A percentile compares a stretch with the other conserved stretches of the same genome.
phyloP scores from a whole-genome alignment of 1,284 basidiomycete species.

The Heterobasidion occidentale region DNA sequence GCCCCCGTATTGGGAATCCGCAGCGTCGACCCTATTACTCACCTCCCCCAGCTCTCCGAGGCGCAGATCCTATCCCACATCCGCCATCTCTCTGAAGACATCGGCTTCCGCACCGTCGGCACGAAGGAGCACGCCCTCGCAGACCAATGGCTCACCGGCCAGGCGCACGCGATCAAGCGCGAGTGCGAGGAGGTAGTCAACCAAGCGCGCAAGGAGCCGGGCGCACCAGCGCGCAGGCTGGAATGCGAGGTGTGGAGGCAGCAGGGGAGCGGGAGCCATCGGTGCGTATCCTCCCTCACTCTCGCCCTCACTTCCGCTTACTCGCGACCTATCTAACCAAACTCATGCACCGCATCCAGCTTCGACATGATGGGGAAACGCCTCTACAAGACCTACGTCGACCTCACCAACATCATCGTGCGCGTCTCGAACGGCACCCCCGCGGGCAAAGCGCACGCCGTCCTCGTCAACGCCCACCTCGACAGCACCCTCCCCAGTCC shows the following conservation, averaged over 20 bases:
- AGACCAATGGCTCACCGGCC: slow-evolving; percentile 75
- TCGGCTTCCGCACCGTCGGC: slow-evolving; percentile 91
- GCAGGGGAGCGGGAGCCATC: slow-evolving; percentile 76
- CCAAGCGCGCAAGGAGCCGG: slow-evolving; percentile 20
- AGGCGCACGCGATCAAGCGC: slow-evolving; percentile 52
- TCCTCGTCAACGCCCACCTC: slow-evolving; percentile 87
- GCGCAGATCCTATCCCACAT: slow-evolving; percentile 53
- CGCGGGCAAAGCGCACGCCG: slow-evolving; percentile 69
- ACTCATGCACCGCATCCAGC: slow-evolving; percentile 27
- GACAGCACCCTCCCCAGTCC: slow-evolving; percentile 79
- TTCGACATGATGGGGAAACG: slow-evolving; percentile 83
- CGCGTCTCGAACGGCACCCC: slow-evolving; percentile 80
- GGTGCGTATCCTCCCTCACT: slow-evolving; percentile 37
- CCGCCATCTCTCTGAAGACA: slow-evolving; percentile 68
- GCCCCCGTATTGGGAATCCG: background rate
- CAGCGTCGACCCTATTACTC: slow-evolving; percentile 46
- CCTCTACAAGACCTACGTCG: slow-evolving; percentile 88
- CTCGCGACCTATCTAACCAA: background rate
- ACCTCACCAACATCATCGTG: slow-evolving; percentile 85
- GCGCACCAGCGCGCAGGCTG: slow-evolving; percentile 44
- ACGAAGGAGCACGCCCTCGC: slow-evolving; percentile 83
- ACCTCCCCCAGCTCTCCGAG: slow-evolving; percentile 66
- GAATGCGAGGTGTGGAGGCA: slow-evolving; percentile 88
- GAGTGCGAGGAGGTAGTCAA: slow-evolving; percentile 49
- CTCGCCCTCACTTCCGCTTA: background rate